phyloP scores from a whole-genome alignment of 2,329 filamentous ascomycete species.

The Neopestalotiopsis rosae region DNA sequence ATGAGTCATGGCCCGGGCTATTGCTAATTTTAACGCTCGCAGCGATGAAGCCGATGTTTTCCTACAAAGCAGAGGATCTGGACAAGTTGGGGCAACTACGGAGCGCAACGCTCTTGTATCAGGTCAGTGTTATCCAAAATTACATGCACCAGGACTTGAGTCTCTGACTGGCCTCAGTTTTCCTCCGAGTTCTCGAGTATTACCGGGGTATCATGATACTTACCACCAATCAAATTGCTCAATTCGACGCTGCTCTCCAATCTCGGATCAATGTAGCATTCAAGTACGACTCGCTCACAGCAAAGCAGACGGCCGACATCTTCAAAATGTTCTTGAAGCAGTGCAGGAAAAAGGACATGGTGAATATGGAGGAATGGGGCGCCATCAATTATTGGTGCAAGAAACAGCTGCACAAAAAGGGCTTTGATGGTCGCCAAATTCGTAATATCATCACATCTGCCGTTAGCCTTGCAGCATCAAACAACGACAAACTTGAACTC shows the following conservation, averaged over 20 bases:
- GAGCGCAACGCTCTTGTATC: background rate
- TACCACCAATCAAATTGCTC: slow-evolving; percentile 32
- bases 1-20: too few species aligned
- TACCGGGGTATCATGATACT: slow-evolving; percentile 25
- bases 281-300: background rate
- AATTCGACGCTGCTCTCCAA: slow-evolving; percentile 31
- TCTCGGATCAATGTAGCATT: slow-evolving; percentile 30
- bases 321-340: background rate
- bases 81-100: background rate
- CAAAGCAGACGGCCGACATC: background rate
- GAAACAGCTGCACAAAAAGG: too few species aligned
- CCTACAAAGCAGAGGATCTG: background rate
- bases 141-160: background rate
- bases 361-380: background rate
- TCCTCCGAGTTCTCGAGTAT: slow-evolving; percentile 23
- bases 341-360: background rate
- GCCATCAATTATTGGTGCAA: background rate
- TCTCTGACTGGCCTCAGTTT: background rate
- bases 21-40: too few species aligned
- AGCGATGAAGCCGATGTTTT: background rate
- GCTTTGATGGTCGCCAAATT: background rate
- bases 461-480: background rate
- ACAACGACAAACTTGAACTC: background rate
- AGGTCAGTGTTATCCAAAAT: background rate
- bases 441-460: background rate